These are phyloP conservation scores for Phytophthora boehmeriae DNA, from an alignment of 352 stramenopile species.

Conservation along the genomic window DNA sequence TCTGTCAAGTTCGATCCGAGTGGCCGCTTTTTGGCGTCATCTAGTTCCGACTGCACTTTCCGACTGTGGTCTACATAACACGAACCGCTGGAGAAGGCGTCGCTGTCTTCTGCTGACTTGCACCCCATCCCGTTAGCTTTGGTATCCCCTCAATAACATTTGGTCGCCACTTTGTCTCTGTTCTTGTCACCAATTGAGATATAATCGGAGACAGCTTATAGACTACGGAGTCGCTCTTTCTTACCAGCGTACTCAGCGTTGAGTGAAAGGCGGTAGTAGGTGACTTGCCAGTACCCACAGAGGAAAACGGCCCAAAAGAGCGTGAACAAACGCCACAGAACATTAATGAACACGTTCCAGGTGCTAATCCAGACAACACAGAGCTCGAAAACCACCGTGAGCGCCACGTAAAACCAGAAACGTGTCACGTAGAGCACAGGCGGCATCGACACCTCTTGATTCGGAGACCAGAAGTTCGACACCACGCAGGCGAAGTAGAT, in stretches of 20 bases:
- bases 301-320: conserved; percentile 57
- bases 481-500: conserved; percentile 78
- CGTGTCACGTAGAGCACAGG: conserved; percentile 69
- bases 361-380: conserved; percentile 83
- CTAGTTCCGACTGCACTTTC: conserved; percentile 94
- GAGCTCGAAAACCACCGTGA: conserved; percentile 53
- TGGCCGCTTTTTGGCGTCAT: conserved; percentile 89
- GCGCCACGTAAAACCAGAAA: conserved; percentile 75
- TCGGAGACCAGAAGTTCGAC: conserved; percentile 80
- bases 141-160: conserved; percentile 24
- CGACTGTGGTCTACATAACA: conserved; percentile 83
- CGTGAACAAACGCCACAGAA: conserved; percentile 75
- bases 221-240: conserved; percentile 78
- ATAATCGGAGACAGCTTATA: conserved; percentile 35
- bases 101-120: conserved; percentile 3
- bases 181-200: conserved; percentile 3
- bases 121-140: conserved; percentile 3
- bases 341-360: conserved; percentile 78
- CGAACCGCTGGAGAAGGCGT: conserved; percentile 12
- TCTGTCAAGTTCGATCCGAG: conserved; percentile 91
- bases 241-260: conserved; percentile 78
- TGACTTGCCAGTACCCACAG: conserved; percentile 68
- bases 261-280: conserved; percentile 70
- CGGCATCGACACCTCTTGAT: conserved; percentile 61
- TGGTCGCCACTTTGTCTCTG: conserved; percentile 12